These are phyloP conservation scores for Fusarium mundagurra DNA, from an alignment of 2,329 filamentous ascomycete genomes.

Conservation along the genomic window DNA sequence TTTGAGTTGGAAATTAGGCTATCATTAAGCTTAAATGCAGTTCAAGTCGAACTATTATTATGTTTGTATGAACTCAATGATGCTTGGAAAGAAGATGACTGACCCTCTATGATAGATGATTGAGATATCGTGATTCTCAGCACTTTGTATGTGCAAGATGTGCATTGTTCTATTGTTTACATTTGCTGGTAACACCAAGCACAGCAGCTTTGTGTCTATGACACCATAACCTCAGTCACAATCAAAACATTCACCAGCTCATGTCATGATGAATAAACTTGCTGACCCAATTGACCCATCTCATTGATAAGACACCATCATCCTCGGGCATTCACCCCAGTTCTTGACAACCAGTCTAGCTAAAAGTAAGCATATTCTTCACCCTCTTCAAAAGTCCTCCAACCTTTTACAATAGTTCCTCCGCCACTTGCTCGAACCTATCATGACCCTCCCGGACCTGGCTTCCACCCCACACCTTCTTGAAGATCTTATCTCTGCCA, in stretches of 20 bases:
- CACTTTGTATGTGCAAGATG: accelerated
- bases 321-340: not conserved
- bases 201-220: accelerated
- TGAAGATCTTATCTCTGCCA: slow-evolving; percentile 24
- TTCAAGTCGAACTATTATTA: not conserved
- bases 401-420: slow-evolving; percentile 34
- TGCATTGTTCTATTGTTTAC: not conserved
- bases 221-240: not conserved
- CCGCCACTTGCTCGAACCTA: slow-evolving; percentile 27
- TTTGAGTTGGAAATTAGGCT: slow-evolving; percentile 7
- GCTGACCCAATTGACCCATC: not conserved
- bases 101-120: accelerated
- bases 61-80: accelerated
- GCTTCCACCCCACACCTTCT: slow-evolving; percentile 13
- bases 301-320: not conserved
- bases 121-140: not conserved
- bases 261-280: not conserved
- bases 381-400: not conserved
- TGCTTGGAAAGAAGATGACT: not conserved
- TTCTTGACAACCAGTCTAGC: not conserved
- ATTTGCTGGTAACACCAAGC: not conserved
- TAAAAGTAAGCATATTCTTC: not conserved
- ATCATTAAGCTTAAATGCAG: slow-evolving; percentile 18
- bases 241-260: accelerated
- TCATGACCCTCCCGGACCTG: slow-evolving; percentile 19